Base-by-base conservation (phyloP, 306 rosid genomes). In the Trichosanthes truncata region DNA sequence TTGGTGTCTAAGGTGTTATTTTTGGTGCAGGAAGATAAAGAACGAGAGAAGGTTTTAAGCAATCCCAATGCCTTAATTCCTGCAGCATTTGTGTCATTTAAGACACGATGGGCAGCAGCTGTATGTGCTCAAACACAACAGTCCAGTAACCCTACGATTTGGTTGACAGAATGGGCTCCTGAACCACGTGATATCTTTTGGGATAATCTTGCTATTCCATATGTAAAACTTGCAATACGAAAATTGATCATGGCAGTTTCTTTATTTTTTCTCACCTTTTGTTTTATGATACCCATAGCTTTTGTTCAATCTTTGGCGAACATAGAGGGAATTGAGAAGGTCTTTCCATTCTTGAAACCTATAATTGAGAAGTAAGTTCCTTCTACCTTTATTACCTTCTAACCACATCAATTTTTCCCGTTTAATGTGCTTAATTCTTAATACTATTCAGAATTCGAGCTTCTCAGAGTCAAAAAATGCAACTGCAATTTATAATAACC, bases 141-240 rank as follows among this genome's bases (percentile, higher is more conserved):
- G 63, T 82, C 92, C 52, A 87, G 92, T 72, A 83, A 94, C 83
- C 91, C 97, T 25, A 92, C 92, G 40, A 63, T 92, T 80, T 92
- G 98, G 97, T 87, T 94, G 80, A 94, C 97, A 40, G 98, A 94
- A 38, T 94, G 98, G 98, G 97, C 97, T 79, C 95, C 98, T 35
- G 94, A 92, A 80, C 98, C 98, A 65, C 79, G 96, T 10, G 98
- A 94, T 43, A 84, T 94, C 63, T 88, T 60, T 59, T 94, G 98
- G 98, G 84, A 89, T 57, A 94, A 94, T 84, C 97, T 94, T 74
- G 84, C 97, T 8, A 88, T 94, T 86, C 98, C 98, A 76, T 92
- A 87, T 65, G 89, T 94, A 66, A 88, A 89, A 57, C 95, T 94
- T 72, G 80, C 85, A 15, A 23, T 94, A 53, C 85, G 98, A 74